Evolutionary conservation across 257 asterid genomes (phyloP), one percentile per base, ranked within the genome.

Genomic region (Plantago major): DNA sequence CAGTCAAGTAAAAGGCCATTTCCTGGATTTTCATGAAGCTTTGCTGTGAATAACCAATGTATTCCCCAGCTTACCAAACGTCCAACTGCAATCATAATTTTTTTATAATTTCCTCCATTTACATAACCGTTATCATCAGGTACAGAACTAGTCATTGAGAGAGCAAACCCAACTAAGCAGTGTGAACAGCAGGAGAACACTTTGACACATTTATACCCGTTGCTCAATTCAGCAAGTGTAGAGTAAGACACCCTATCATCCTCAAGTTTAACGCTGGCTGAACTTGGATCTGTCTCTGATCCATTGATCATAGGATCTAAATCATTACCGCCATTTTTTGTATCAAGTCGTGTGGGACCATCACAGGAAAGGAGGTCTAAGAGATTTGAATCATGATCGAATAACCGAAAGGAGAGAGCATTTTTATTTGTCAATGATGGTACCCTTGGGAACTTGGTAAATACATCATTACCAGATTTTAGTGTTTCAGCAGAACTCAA

Each of bases 161-260:
- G 28, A 64, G 84, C 81, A 81, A 92, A 92, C 58, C 97, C 99
- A 68, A 92, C 81, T 65, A 89, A 76, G 66, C 76, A 70, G 59
- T 80, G 71, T 19, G 96, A 83, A 79, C 73, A 74, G 79, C 79
- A 77, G 26, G 99, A 78, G 75, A 92, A 92, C 46, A 92, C 88
- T 77, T 75, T 80, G 55, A 76, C 61, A 65, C 97, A 89, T 62
- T 79, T 84, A 84, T 77, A 77, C 67, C 63, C 73, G 65, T 60
- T 59, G 67, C 74, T 66, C 28, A 18, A 46, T 19, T 58, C 78
- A 73, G 71, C 68, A 69, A 64, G 55, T 51, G 52, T 60, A 63
- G 71, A 62, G 67, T 65, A 69, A 65, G 85, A 69, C 8, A 63
- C 58, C 69, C 55, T 52, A 65, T 64, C 76, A 60, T 51, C 77